Base-by-base conservation (phyloP, 768 basidiomycete genomes). In the Panus rudis region DNA sequence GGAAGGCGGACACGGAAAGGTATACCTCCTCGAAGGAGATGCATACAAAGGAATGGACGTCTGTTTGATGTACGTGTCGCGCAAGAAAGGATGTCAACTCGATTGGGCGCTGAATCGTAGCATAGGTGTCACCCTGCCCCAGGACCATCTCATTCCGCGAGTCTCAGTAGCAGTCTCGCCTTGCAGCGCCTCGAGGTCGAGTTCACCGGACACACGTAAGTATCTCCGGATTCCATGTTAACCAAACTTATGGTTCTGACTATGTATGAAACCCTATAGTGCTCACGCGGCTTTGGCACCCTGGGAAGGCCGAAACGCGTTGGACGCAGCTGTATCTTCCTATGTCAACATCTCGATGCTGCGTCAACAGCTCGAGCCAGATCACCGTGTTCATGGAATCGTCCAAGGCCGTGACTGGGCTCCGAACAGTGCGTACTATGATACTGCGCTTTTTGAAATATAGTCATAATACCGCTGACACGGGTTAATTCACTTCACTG, bases 261-360 rank as follows among this genome's bases (percentile, higher is more conserved):
- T 23, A 17, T 24, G 4, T 28, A 25, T n/a, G n/a, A 14, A 44
- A 22, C 26, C 21, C n/a, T 6, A 11, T 43, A 88, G 84, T 10
- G 84, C 87, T 3, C 87, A 88, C 56, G 86, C 85, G 3, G 79
- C 79, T 1, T 65, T 84, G 21, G 82, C 81, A 17, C 89, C 88
- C 19, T 91, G 89, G 88, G 84, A 90, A 59, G 89, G 87, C 2
- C 71, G 69, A 47, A 91, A 92, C 49, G 81, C 89, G 1, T 62
- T 91, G 11, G 90, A 93, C 55, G 91, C 91, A 1, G 88, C 87
- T n/a, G 83, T 91, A 4, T 69, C 89, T 3, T 83, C 84, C 3
- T 92, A 92, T 56, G 83, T 75, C 38, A 84, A 80, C 41, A 79
- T 92, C 21, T 79, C 85, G 0, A 78, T 79, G 6, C 69, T 92